phyloP scores from a whole-genome alignment of 1,284 basidiomycete species.

The Cryptococcus depauperatus region DNA sequence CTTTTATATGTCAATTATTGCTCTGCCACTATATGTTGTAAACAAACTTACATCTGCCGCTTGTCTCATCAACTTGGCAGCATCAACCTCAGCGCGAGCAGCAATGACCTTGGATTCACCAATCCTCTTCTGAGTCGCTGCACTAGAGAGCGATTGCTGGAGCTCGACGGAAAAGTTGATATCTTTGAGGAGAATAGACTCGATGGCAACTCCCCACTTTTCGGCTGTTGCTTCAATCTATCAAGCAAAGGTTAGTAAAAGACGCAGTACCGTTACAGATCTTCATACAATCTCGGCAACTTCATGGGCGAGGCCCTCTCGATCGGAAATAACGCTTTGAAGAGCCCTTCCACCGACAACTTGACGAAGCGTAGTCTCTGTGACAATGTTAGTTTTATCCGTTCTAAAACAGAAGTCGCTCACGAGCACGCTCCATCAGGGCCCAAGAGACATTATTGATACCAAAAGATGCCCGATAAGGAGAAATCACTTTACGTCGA shows the following conservation, averaged over 20 bases:
- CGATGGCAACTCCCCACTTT: constrained; percentile 90
- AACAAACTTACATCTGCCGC: constrained; percentile 39
- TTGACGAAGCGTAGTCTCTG: constrained; percentile 81
- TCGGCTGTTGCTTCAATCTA: constrained; percentile 52
- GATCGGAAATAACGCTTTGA: constrained; percentile 57
- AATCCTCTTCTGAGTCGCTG: constrained; percentile 82
- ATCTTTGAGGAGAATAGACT: constrained; percentile 74
- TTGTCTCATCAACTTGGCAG: constrained; percentile 83
- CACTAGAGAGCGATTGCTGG: constrained; percentile 82
- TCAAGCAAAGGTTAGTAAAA: not conserved
- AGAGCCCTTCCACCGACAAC: constrained; percentile 76
- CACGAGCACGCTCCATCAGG: constrained; percentile 76
- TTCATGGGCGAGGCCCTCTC: constrained; percentile 91
- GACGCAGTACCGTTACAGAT: not conserved
- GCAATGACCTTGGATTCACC: constrained; percentile 92
- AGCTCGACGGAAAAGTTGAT: constrained; percentile 81
- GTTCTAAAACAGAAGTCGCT: constrained; percentile 9
- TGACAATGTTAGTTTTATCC: not conserved
- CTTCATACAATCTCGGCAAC: constrained; percentile 80
- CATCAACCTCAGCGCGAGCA: constrained; percentile 89
- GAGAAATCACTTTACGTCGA: constrained; percentile 48
- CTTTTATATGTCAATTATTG: constrained; percentile 47
- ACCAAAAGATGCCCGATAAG: constrained; percentile 82
- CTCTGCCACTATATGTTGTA: no score
- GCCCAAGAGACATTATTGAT: constrained; percentile 81